Conservation (phyloP, 169 alveolate genomes). For the Besnoitia besnoiti region DNA sequence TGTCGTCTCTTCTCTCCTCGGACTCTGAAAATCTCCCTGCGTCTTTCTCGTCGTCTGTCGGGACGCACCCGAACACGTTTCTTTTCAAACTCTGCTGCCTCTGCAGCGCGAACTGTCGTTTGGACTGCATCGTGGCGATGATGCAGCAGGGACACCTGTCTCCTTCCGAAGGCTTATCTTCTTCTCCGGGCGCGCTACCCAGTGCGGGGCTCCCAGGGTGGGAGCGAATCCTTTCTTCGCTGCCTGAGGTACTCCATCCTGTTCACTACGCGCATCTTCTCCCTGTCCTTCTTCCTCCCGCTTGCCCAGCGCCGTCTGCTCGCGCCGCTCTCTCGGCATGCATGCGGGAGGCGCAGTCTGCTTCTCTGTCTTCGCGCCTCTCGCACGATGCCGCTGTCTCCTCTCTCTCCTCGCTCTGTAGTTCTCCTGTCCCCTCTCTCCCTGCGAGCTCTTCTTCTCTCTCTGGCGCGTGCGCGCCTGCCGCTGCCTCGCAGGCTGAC, state of each 20-base stretch:
- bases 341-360: background rate
- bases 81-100: background rate
- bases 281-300: background rate
- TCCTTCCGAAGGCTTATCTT: background rate
- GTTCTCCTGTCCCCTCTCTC: too few species aligned
- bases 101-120: background rate
- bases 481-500: background rate
- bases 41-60: background rate
- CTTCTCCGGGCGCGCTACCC: background rate
- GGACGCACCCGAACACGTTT: background rate
- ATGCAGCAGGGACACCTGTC: conserved; percentile 1
- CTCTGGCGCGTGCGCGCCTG: background rate
- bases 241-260: background rate
- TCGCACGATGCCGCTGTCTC: too few species aligned
- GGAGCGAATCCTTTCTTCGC: background rate
- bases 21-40: background rate
- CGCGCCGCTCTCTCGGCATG: background rate
- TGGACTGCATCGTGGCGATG: conserved; percentile 6
- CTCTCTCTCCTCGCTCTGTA: too few species aligned
- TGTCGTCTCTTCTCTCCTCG: conserved; percentile 21
- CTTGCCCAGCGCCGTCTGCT: background rate
- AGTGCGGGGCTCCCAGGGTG: background rate
- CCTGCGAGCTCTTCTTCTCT: too few species aligned
- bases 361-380: background rate
- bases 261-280: conserved; percentile 34